Conservation (phyloP, 140 eudicot species). For the Flaveria floridana region DNA sequence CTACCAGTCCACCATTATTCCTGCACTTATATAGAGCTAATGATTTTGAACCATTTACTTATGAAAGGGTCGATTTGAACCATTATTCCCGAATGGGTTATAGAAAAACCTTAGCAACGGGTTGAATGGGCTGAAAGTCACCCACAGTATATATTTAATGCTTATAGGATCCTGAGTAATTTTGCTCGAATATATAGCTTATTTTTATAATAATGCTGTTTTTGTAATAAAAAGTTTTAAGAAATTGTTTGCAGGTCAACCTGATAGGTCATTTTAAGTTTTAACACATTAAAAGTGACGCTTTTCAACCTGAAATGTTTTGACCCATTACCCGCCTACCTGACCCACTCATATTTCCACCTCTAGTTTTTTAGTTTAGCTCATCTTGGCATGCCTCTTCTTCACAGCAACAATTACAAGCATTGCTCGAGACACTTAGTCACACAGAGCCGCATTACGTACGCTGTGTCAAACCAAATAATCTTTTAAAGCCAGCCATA, state of each 20-base stretch:
- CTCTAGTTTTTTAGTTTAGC: background rate
- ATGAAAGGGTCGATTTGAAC: background rate
- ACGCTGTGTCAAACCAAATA: conserved; percentile 81
- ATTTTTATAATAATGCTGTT: background rate
- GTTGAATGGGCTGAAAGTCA: background rate
- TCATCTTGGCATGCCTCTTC: conserved; percentile 13
- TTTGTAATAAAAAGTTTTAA: background rate
- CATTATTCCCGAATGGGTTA: background rate
- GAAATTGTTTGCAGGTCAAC: conserved; percentile 4
- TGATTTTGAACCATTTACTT: conserved; percentile 7
- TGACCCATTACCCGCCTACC: background rate
- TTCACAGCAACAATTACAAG: conserved; percentile 78
- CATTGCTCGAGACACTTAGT: conserved; percentile 86
- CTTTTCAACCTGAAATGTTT: conserved; percentile 7
- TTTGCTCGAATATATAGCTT: background rate
- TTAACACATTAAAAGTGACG: background rate
- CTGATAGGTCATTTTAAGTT: background rate
- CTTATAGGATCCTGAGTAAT: background rate
- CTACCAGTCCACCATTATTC: background rate
- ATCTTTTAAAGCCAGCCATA: conserved; percentile 70
- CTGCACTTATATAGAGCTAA: conserved; percentile 1
- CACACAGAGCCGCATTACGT: conserved; percentile 87
- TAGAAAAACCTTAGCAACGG: background rate
- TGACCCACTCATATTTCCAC: background rate
- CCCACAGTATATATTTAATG: background rate